Percentiles rank a stretch among this genome's conserved stretches.
Conservation (phyloP, 1,284 basidiomycete genomes). For the Trametes versicolor region DNA sequence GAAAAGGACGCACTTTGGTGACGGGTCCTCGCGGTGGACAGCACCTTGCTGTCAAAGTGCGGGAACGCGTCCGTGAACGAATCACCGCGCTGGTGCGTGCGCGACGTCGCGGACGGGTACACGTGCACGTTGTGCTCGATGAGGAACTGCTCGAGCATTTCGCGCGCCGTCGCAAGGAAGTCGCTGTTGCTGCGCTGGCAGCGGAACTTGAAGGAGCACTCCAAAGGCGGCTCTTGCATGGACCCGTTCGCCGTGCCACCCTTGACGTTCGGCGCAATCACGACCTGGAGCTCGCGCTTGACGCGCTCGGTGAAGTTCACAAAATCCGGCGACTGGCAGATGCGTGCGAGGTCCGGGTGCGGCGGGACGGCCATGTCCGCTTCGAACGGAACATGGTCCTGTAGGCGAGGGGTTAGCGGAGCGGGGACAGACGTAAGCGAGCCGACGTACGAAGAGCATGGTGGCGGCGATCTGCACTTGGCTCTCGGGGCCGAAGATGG, state of each 20-base stretch:
- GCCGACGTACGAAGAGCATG: constrained; percentile 84
- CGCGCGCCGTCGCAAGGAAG: constrained; percentile 88
- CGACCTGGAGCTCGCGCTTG: constrained; percentile 94
- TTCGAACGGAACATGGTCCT: constrained; percentile 98
- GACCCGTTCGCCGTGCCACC: constrained; percentile 48
- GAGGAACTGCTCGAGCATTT: constrained; percentile 94
- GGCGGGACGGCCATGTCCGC: constrained; percentile 94
- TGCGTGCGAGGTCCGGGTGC: constrained; percentile 78
- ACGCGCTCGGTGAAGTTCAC: constrained; percentile 85
- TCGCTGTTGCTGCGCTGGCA: constrained; percentile 96
- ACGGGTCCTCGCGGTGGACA: constrained; percentile 79
- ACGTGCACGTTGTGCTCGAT: constrained; percentile 85
- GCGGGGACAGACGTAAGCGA: constrained; percentile 13
- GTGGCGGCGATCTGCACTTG: constrained; percentile 97
- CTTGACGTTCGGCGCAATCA: constrained; percentile 83
- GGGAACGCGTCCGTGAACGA: constrained; percentile 96
- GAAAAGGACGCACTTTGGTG: constrained; percentile 53
- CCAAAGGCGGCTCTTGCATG: constrained; percentile 63
- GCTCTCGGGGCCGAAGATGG: constrained; percentile 95
- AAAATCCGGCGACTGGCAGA: constrained; percentile 86
- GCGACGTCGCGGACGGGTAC: constrained; percentile 77
- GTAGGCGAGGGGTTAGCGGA: constrained; percentile 28
- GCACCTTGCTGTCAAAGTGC: constrained; percentile 95
- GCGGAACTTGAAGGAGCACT: constrained; percentile 94
- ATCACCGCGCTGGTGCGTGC: constrained; percentile 85